Evolutionary conservation across 371 early-diverging fungal species (phyloP).

Genomic region (Saksenaea oblongispora): DNA sequence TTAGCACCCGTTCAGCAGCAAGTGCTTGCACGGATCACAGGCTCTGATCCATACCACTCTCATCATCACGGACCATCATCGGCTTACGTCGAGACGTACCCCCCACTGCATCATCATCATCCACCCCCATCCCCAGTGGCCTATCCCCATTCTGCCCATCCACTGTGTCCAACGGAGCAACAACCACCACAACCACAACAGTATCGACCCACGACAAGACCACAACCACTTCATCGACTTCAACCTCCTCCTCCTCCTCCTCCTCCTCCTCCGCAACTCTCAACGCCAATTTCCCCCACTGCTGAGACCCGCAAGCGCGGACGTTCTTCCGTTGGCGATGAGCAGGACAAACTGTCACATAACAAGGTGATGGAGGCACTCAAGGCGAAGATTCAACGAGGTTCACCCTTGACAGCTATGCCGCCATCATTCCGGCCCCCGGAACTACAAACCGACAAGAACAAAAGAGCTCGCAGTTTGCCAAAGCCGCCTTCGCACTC

Average conservation of each 20-base stretch:
- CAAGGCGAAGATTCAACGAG: conserved; percentile 36
- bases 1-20: conserved; percentile 41
- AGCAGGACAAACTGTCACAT: conserved; percentile 24
- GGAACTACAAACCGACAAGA: conserved; percentile 18
- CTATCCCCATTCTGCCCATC: conserved; percentile 41
- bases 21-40: conserved; percentile 31
- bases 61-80: conserved; percentile 9
- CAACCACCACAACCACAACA: neutral
- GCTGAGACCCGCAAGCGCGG: conserved; percentile 1
- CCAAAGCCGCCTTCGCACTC: conserved; percentile 8
- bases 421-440: neutral
- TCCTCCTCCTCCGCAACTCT: neutral
- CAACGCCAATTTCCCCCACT: conserved; percentile 1
- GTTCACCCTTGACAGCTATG: conserved; percentile 4
- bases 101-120: conserved; percentile 6
- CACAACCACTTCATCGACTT: conserved; percentile 1
- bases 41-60: conserved; percentile 4
- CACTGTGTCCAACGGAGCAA: conserved; percentile 29
- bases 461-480: conserved; percentile 14
- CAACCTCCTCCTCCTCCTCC: neutral
- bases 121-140: conserved; percentile 30
- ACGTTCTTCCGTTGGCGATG: neutral
- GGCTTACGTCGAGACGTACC: conserved; percentile 1
- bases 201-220: conserved; percentile 1
- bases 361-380: conserved; percentile 42